Evolutionary conservation across 148 eudicot species (phyloP), one percentile per base, ranked within the genome.

Genomic region (Fagopyrum tataricum): DNA sequence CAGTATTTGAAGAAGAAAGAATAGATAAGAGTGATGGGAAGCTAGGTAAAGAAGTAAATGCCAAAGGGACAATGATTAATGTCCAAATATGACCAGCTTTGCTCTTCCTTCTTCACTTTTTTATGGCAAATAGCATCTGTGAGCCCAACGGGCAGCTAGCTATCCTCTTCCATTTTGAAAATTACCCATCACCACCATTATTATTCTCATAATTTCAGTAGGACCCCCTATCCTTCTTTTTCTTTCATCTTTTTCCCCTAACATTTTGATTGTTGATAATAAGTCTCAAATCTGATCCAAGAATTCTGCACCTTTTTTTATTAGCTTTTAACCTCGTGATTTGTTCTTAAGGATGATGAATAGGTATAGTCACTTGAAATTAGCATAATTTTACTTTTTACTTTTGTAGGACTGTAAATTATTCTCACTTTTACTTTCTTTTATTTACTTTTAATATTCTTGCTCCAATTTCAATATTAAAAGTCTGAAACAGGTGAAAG

Each of bases 121-220:
- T 15, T 55, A 18, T 55, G 20, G 56, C 37, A 31, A 55, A 55
- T 55, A 55, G 62, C 21, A 20, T 55, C 2, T 46, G 66, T 59
- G 67, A 61, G 67, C 40, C 67, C 67, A 61, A 64, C 18, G 69
- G 69, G 43, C 39, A 59, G 39, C 66, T 59, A 59, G 37, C 66
- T 59, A 59, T 15, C 66, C 31, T 23, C 66, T 55, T 18, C 67
- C 67, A 61, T 10, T 10, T 13, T 64, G 69, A 62, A 64, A 39
- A 15, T 64, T 31, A 64, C 15, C 20, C 69, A 64, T 64, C 69
- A 64, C 39, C 66, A 7, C 18, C 42, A 64, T 37, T 64, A 64
- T 37, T 64, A 64, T 64, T 37, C 69, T 64, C 69, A 64, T 64
- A 13, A 64, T 64, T 13, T 64, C 69, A 64, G 20, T 64, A 64